Evolutionary conservation across 192 early-diverging fungal species (phyloP).

Genomic region (Umbelopsis sp.): DNA sequence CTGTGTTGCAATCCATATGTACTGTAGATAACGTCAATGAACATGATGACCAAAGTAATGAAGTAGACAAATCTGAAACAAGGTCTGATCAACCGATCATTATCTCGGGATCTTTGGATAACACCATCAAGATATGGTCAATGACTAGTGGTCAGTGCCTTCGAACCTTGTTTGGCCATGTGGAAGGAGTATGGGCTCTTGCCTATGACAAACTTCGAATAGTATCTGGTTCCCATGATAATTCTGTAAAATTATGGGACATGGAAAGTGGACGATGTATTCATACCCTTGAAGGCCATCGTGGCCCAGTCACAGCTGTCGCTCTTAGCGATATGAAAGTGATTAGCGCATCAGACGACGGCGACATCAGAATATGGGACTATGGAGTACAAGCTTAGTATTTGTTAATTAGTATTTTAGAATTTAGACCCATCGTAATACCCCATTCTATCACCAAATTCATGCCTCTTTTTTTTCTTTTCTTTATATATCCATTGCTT

Average conservation of each 20-base stretch:
- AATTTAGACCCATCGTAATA: not conserved
- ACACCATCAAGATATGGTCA: slow-evolving; percentile 90
- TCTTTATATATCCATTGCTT: too few species aligned
- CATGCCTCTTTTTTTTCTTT: slow-evolving; percentile 3
- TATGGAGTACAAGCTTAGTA: slow-evolving; percentile 53
- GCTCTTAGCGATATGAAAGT: slow-evolving; percentile 87
- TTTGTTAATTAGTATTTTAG: not conserved
- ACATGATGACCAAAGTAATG: slow-evolving; percentile 12
- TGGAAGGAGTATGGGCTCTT: slow-evolving; percentile 79
- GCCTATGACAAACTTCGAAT: slow-evolving; percentile 75
- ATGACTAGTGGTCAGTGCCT: slow-evolving; percentile 75
- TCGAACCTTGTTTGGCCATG: slow-evolving; percentile 78
- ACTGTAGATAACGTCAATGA: slow-evolving; percentile 48
- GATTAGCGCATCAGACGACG: slow-evolving; percentile 84
- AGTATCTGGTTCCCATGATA: slow-evolving; percentile 67
- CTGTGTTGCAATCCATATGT: slow-evolving; percentile 33
- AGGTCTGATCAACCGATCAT: slow-evolving; percentile 47
- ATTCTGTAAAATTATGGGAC: slow-evolving; percentile 77
- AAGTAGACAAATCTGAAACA: not conserved
- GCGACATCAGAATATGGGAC: slow-evolving; percentile 79
- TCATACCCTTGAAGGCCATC: slow-evolving; percentile 63
- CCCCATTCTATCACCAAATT: slow-evolving; percentile 15
- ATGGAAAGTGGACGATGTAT: slow-evolving; percentile 68
- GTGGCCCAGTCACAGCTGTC: slow-evolving; percentile 78
- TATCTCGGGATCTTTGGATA: slow-evolving; percentile 86